Base-by-base conservation (phyloP, 31 red algal species). In the Endocladia muricata region DNA sequence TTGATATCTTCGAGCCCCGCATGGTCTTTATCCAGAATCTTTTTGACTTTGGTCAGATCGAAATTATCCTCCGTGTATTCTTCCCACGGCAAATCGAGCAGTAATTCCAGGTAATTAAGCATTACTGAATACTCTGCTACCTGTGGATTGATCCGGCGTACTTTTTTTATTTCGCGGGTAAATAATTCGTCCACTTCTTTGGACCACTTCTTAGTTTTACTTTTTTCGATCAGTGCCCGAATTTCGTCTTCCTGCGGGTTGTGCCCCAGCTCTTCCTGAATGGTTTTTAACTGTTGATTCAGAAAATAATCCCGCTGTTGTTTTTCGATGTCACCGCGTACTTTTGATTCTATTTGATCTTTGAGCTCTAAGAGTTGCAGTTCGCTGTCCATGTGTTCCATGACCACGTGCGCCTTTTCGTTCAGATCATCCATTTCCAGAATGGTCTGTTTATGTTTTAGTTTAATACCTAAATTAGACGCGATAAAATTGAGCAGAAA, bases 1-100 rank as follows among this genome's bases (percentile, higher is more conserved):
- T 98, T 98, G 2, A 98, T 85, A 58, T 98, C 96, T 41, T 94
- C 78, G 49, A 98, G 55, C 30, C 96, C 96, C 40, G 88, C 94
- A 55, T 98, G 96, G 68, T 89, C 86, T 71, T 98, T 76, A 49
- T 98, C 82, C 29, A 98, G 76, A 55, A 98, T 78, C 1, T 36
- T 61, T 57, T 90, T 71, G 5, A 86, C 91, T 37, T 77, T 43
- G 31, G 37, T 38, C 17, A 94, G 76, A 73, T 98, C 88, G 1
- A 95, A 74, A 38, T 63, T 73, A 49, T 98, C 96, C 48, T 83
- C 55, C 41, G 69, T 94, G 40, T 76, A 89, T 31, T 89, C 78
- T 17, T 87, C 96, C 91, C 91, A 98, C 4, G 96, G 96, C 44
- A 98, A 61, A 61, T 76, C 74, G 34, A 92, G 92, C 11, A 98